Conservation (phyloP, 139 green algal genomes). For the Picocystis salinarum region DNA sequence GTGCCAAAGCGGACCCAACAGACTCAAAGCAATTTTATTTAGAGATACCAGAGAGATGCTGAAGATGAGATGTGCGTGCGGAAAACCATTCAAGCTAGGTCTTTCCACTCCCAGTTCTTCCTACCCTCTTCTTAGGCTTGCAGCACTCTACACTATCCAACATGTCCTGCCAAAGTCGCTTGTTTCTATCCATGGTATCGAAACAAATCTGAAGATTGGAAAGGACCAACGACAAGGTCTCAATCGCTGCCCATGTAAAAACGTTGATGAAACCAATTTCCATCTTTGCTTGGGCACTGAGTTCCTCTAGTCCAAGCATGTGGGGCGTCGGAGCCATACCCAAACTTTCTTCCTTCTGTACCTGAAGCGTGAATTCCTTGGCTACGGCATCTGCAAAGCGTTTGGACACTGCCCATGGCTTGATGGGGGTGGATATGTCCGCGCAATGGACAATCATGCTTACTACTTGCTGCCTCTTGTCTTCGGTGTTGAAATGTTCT, state of each 20-base stretch:
- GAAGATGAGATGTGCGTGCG: too few relatives aligned
- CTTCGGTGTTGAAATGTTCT: too few relatives aligned
- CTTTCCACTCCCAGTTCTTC: too few relatives aligned
- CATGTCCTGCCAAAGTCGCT: not conserved
- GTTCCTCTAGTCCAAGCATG: not conserved
- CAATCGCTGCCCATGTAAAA: slow-evolving; percentile 2
- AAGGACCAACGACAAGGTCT: not conserved
- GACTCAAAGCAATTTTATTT: too few relatives aligned
- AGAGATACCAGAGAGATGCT: too few relatives aligned
- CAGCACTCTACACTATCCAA: too few relatives aligned
- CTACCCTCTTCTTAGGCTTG: too few relatives aligned
- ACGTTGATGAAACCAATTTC: slow-evolving; percentile 4
- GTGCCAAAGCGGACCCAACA: too few relatives aligned
- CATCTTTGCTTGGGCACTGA: slow-evolving; percentile 2
- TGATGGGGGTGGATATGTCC: slow-evolving; percentile 1
- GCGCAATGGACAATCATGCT: slow-evolving; percentile 3
- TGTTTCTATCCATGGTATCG: slow-evolving; percentile 1
- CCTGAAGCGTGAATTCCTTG: slow-evolving; percentile 1
- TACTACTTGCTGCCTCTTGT: slow-evolving; percentile 2
- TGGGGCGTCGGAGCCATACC: not conserved
- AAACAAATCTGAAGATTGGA: slow-evolving; percentile 1
- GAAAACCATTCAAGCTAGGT: too few relatives aligned
- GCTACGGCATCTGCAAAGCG: not conserved
- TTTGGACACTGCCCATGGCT: not conserved
- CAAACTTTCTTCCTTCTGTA: not conserved